Evolutionary conservation across 345 rosid genomes (phyloP).

Genomic region (Populus davidiana): DNA sequence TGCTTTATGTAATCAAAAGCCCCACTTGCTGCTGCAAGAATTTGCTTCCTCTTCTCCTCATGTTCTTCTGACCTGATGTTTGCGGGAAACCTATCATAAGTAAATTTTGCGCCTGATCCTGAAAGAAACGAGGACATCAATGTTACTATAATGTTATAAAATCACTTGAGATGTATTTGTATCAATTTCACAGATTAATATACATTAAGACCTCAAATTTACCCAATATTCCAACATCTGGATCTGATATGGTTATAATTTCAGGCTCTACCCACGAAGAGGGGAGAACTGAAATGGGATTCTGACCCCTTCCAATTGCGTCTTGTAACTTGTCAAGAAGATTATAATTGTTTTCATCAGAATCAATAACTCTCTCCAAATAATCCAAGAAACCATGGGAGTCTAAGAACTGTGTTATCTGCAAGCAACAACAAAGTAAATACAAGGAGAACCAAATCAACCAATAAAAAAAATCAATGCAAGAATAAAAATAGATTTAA

Average conservation of each 20-base stretch:
- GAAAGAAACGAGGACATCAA: constrained; percentile 25
- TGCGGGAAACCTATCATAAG: constrained; percentile 95
- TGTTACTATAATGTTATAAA: background rate
- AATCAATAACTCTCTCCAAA: constrained; percentile 72
- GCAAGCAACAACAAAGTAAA: constrained; percentile 18
- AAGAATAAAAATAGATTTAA: background rate
- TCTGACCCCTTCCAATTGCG: constrained; percentile 94
- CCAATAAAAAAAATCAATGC: background rate
- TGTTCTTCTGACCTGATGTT: constrained; percentile 82
- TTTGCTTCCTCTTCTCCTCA: constrained; percentile 91
- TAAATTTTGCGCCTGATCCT: constrained; percentile 83
- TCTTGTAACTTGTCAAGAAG: constrained; percentile 95
- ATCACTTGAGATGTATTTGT: background rate
- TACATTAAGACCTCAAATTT: constrained; percentile 17
- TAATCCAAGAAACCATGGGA: constrained; percentile 91
- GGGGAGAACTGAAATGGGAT: constrained; percentile 75
- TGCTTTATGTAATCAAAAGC: constrained; percentile 78
- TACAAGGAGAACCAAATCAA: background rate
- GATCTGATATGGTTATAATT: constrained; percentile 84
- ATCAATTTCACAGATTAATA: background rate
- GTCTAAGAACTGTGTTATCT: constrained; percentile 77
- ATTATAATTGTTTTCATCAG: constrained; percentile 66
- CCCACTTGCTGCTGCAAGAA: constrained; percentile 85
- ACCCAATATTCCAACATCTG: constrained; percentile 74
- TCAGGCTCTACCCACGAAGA: constrained; percentile 65